Conservation (phyloP, 2,329 filamentous ascomycete species). For the Rhynchosporium secalis region DNA sequence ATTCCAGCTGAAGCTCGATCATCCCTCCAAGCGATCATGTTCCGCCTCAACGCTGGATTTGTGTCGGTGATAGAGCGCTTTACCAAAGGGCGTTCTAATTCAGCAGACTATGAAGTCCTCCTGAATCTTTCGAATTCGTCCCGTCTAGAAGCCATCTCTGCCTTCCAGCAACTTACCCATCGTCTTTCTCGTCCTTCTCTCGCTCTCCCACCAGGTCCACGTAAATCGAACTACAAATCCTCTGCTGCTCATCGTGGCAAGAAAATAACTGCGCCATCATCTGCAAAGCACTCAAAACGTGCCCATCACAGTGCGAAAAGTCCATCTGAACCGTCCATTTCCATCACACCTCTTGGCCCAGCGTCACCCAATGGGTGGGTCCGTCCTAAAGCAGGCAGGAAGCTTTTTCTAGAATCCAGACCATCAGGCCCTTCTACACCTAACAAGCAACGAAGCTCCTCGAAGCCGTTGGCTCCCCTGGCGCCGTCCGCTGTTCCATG, state of each 20-base stretch:
- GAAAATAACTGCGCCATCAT: conserved; percentile 18
- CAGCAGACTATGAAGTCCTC: conserved; percentile 49
- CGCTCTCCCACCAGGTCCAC: conserved; percentile 13
- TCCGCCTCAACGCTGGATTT: conserved; percentile 47
- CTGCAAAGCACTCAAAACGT: conserved; percentile 2
- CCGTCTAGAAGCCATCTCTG: conserved; percentile 49
- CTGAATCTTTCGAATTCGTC: conserved; percentile 50
- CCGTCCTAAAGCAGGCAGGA: conserved; percentile 27
- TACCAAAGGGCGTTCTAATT: conserved; percentile 39
- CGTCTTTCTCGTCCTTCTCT: conserved; percentile 38
- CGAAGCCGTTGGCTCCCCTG: conserved; percentile 4
- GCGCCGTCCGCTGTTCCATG: neutral
- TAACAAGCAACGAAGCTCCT: neutral
- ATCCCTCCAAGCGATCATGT: conserved; percentile 42
- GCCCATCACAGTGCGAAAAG: conserved; percentile 28
- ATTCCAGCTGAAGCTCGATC: conserved; percentile 35
- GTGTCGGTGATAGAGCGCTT: conserved; percentile 43
- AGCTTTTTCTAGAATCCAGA: conserved; percentile 19
- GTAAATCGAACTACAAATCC: conserved; percentile 5
- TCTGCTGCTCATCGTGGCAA: conserved; percentile 19
- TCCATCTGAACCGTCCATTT: conserved; percentile 24
- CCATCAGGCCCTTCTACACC: conserved; percentile 14
- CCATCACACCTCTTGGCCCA: conserved; percentile 28
- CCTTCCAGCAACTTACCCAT: conserved; percentile 50
- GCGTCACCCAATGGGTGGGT: conserved; percentile 34